Base-by-base conservation (phyloP, 2,329 filamentous ascomycete species). In the Diaporthe citrichinensis region DNA sequence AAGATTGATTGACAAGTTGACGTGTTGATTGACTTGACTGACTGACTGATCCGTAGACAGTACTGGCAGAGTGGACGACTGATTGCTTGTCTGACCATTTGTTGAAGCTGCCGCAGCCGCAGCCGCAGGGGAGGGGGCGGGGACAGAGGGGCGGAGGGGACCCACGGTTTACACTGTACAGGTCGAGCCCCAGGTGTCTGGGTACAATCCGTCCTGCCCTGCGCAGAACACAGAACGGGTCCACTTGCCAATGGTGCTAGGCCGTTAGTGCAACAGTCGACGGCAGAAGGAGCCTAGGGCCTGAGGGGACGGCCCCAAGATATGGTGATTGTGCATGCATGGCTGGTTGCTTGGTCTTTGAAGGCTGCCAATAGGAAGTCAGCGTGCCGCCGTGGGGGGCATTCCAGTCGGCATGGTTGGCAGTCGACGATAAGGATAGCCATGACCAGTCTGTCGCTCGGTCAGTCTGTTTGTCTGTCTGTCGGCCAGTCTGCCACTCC, bases 311-410 rank as follows among this genome's bases (percentile, higher is more conserved):
- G 34, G 36, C 39, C 25, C 61, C 41, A 67, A 49, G 61, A 20
- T 67, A 20, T 67, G 61, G 41, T 67, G 61, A 67, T 67, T 67
- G 44, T 49, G 41, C 62, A 53, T 49, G 62, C 62, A 68, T 53
- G 62, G 46, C 62, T 53, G 20, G 62, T 17, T 31, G 46, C 62
- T 68, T 53, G 65, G 34, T 25, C 46, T 15, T 3, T 17, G n/a
- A 7, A 14, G 12, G 46, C 31, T 69, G 65, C 65, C 65, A 69
- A 69, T 69, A 14, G 34, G 49, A 15, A 41, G 46, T 8, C 34
- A n/a, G 31, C 23, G 14, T 68, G 31, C 25, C 59, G 25, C 23
- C 7, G 9, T 34, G 28, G 28, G 34, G 41, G 17, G 41, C 44
- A 49, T 49, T 57, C 28, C 53, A 57, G 53, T 39, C 17, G 25